These are phyloP conservation scores for Bryopsis sp. DNA, from an alignment of 139 green algal genomes.

Conservation along the genomic window DNA sequence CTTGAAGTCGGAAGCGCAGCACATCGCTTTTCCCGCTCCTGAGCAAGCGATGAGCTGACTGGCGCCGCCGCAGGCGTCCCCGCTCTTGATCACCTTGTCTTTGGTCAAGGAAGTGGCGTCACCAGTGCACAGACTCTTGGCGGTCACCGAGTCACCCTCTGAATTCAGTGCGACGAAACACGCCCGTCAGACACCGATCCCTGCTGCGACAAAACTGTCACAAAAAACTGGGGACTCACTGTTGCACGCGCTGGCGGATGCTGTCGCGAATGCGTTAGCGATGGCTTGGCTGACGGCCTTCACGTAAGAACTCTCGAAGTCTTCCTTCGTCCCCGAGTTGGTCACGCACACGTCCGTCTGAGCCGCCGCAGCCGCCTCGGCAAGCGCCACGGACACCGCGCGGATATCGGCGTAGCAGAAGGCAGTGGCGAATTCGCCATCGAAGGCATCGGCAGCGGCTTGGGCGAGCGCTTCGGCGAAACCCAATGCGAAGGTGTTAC, in stretches of 20 bases:
- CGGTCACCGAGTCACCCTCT: too few species aligned
- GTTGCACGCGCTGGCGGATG: neutral
- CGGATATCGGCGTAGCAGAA: neutral
- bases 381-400: neutral
- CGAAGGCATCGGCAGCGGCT: constrained; percentile 1
- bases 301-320: constrained; percentile 7
- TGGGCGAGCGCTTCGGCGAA: constrained; percentile 5
- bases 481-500: neutral
- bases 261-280: constrained; percentile 3
- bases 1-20: too few species aligned
- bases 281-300: neutral
- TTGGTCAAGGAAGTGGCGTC: too few species aligned
- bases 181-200: too few species aligned
- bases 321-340: neutral
- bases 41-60: too few species aligned
- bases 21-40: too few species aligned
- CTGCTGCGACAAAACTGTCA: too few species aligned
- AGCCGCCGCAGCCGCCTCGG: neutral
- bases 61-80: too few species aligned
- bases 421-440: neutral
- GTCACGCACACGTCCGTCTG: neutral
- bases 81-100: too few species aligned
- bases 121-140: too few species aligned
- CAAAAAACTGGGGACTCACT: too few species aligned
- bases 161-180: too few species aligned